A percentile compares a stretch with the other conserved stretches of the same genome.
These are phyloP conservation scores for Xylaria sp. DNA, from an alignment of 2,329 filamentous ascomycete genomes.

Conservation along the genomic window DNA sequence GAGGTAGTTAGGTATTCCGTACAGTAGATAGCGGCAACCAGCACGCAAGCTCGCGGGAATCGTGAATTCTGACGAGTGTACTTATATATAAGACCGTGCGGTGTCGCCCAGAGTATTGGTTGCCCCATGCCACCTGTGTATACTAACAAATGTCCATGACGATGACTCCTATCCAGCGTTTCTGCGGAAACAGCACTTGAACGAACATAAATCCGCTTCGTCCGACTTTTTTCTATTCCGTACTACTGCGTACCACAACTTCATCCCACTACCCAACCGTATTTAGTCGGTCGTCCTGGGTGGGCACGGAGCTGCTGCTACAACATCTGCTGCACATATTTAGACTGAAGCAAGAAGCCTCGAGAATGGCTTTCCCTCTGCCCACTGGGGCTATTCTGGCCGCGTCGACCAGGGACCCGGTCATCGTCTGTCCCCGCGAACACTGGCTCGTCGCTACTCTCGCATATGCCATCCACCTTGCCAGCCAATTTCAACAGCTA, in stretches of 20 bases:
- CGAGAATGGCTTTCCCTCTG: slow-evolving; percentile 15
- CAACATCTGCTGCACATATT: not conserved
- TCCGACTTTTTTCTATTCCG: not conserved
- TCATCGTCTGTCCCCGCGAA: slow-evolving; percentile 28
- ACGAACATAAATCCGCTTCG: not conserved
- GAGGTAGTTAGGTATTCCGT: not conserved
- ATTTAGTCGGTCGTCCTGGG: not conserved
- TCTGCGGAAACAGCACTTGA: not conserved
- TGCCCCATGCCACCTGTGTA: not conserved
- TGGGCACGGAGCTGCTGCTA: not conserved
- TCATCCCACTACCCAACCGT: not conserved
- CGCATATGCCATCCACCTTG: slow-evolving; percentile 33
- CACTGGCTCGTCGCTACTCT: slow-evolving; percentile 33
- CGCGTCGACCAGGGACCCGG: slow-evolving; percentile 35
- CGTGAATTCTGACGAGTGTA: not conserved
- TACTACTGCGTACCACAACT: not conserved
- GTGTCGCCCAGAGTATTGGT: not conserved
- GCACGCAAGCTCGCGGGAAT: too few relatives aligned
- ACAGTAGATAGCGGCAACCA: too few relatives aligned
- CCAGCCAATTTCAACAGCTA: slow-evolving; percentile 34
- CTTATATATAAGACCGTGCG: not conserved
- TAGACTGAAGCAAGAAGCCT: not conserved
- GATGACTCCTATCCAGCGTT: not conserved
- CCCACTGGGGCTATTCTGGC: slow-evolving; percentile 36
- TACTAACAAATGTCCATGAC: not conserved